Evolutionary conservation across 441 rosid genomes (phyloP), one percentile per base, ranked within the genome.

Genomic region (Gossypium lobatum): DNA sequence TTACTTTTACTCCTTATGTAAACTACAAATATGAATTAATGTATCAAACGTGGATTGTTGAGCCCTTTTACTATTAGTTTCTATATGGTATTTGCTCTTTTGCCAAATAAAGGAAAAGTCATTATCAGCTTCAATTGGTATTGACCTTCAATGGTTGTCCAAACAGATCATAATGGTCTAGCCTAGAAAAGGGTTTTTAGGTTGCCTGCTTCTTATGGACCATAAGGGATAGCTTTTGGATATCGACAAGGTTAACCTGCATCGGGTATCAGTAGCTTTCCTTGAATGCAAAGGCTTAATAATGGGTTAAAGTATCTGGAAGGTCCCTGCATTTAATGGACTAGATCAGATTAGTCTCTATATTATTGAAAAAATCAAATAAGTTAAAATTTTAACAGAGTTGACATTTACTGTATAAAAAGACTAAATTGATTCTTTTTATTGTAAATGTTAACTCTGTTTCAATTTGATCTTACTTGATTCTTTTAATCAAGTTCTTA

Each of bases 171-270:
- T 18, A 78, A 73, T 70, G 46, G 37, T 70, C 25, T 39, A 39
- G 53, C 28, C 57, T 50, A 31, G 10, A 54, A 18, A 53, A 34
- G 73, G 48, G 26, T 55, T 17, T 46, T 39, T n/a, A 16, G 18
- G 0, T 46, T 11, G 52, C 23, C 50, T 2, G 68, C 34, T 71
- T 60, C 17, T 18, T 37, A 16, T 52, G 85, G 83, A 76, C 85
- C 83, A 81, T 78, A 48, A 37, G 16, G 26, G 72, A 67, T 3
- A 48, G 20, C 0, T 11, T 52, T 26, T 17, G 34, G 72, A 8
- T 50, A 9, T 21, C 16, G 37, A 0, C 45, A 6, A 23, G 50
- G 13, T 3, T 37, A 31, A 7, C 50, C 48, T 23, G 71, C 71
- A 16, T 50, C 42, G 42, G 46, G 70, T 20, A 75, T 59, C 26